A percentile compares a stretch with the other conserved stretches of the same genome.
Conservation (phyloP, 179 eudicot species). For the Vitellaria paradoxa region DNA sequence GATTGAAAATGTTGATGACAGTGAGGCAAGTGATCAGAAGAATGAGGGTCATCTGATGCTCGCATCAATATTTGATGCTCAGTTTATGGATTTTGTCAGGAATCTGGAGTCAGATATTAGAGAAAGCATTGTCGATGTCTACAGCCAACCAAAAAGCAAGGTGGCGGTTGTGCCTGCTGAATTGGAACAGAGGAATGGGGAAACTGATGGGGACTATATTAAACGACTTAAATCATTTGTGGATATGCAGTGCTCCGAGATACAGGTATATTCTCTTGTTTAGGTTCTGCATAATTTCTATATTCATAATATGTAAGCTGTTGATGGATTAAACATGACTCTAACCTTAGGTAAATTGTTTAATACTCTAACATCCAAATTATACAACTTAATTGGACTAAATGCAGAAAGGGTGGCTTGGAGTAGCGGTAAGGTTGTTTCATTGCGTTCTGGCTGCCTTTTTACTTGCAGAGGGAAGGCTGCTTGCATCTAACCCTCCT, state of each 20-base stretch:
- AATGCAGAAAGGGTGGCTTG: too few relatives aligned
- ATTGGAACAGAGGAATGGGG: conserved; percentile 69
- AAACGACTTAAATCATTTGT: conserved; percentile 71
- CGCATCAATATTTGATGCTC: conserved; percentile 59
- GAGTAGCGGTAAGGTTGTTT: too few relatives aligned
- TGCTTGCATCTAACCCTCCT: too few relatives aligned
- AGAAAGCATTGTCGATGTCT: conserved; percentile 69
- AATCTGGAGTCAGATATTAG: conserved; percentile 70
- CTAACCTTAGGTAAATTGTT: neutral
- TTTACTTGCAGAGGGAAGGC: too few relatives aligned
- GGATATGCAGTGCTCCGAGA: conserved; percentile 88
- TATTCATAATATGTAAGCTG: too few relatives aligned
- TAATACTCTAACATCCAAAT: neutral
- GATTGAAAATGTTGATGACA: conserved; percentile 60
- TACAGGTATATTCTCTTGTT: conserved; percentile 56
- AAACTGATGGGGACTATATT: conserved; percentile 71
- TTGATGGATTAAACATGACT: neutral
- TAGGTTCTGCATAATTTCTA: too few relatives aligned
- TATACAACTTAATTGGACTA: conserved; percentile 3
- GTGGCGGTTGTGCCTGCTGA: conserved; percentile 94
- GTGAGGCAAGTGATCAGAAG: conserved; percentile 37
- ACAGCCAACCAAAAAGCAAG: conserved; percentile 80
- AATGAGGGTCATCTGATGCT: conserved; percentile 79
- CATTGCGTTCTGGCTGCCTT: too few relatives aligned
- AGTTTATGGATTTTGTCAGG: conserved; percentile 57